Conservation (phyloP, 1,139 yeast species). For the Pichiaceae sp. region DNA sequence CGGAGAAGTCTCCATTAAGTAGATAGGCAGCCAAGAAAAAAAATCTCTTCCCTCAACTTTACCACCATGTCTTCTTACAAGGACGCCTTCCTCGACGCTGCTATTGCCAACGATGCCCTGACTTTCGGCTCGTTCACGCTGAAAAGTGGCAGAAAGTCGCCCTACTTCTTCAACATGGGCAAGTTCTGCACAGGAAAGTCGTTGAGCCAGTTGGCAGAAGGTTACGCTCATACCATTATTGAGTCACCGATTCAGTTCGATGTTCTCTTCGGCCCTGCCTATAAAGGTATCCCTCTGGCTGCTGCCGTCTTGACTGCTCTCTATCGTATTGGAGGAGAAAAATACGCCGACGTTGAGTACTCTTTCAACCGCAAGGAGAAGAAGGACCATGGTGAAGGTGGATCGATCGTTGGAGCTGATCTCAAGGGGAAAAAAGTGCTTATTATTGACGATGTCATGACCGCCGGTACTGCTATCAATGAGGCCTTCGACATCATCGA, state of each 20-base stretch:
- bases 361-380: conserved; percentile 84
- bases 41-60: background rate
- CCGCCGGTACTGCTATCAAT: conserved; percentile 96
- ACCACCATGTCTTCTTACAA: conserved; percentile 13
- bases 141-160: conserved; percentile 90
- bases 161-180: conserved; percentile 94
- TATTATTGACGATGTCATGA: conserved; percentile 94
- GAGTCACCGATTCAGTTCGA: conserved; percentile 78
- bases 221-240: conserved; percentile 85
- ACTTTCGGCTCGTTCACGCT: conserved; percentile 83
- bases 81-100: conserved; percentile 59
- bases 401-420: conserved; percentile 80
- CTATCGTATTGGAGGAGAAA: conserved; percentile 81
- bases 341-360: conserved; percentile 57
- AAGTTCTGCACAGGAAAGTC: conserved; percentile 75
- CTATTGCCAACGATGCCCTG: conserved; percentile 73
- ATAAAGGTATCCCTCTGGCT: conserved; percentile 93
- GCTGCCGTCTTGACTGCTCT: conserved; percentile 88
- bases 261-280: conserved; percentile 93
- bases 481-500: conserved; percentile 83
- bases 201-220: conserved; percentile 69
- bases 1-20: background rate
- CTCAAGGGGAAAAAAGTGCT: conserved; percentile 65
- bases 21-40: background rate
- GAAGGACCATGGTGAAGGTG: conserved; percentile 99